phyloP scores from a whole-genome alignment of 768 basidiomycete species.

The Aureoboletus auriporus region DNA sequence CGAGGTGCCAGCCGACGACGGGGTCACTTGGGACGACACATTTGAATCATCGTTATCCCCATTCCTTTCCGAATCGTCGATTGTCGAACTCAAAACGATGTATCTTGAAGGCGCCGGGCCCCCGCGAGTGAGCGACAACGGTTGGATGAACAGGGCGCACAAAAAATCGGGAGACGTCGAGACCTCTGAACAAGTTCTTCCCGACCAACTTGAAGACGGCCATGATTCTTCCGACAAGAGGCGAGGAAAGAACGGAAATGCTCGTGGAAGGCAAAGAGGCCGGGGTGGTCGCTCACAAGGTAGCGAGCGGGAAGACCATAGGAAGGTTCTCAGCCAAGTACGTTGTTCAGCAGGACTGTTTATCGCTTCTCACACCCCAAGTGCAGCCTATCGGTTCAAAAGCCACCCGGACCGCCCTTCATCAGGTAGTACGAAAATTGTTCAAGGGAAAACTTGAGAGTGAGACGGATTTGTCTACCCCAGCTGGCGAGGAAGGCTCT shows the following conservation, averaged over 20 bases:
- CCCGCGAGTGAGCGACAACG: slow-evolving; percentile 66
- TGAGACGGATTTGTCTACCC: slow-evolving; percentile 58
- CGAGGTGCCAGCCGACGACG: slow-evolving; percentile 8
- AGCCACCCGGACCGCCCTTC: slow-evolving; percentile 74
- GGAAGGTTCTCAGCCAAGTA: slow-evolving; percentile 82
- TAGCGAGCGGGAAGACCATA: slow-evolving; percentile 53
- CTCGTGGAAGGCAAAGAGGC: slow-evolving; percentile 41
- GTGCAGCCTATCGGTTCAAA: slow-evolving; percentile 80
- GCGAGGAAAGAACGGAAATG: slow-evolving; percentile 39
- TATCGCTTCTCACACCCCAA: slow-evolving; percentile 10
- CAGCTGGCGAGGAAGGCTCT: slow-evolving; percentile 61
- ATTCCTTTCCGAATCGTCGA: slow-evolving; percentile 59
- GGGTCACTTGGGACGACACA: slow-evolving; percentile 63
- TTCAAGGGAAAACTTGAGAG: slow-evolving; percentile 85
- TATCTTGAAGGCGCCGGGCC: slow-evolving; percentile 80
- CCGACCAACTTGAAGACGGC: slow-evolving; percentile 7
- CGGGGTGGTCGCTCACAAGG: slow-evolving; percentile 39
- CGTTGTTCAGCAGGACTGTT: slow-evolving; percentile 30
- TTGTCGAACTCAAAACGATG: slow-evolving; percentile 65
- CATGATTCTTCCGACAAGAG: slow-evolving; percentile 25
- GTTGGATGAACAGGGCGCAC: slow-evolving; percentile 58
- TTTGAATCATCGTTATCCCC: slow-evolving; percentile 53
- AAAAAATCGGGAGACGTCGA: slow-evolving; percentile 29
- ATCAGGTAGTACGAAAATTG: slow-evolving; percentile 72
- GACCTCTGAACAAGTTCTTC: slow-evolving; percentile 8